Conservation (phyloP, 2,329 filamentous ascomycete genomes). For the Zymoseptoria brevis region DNA sequence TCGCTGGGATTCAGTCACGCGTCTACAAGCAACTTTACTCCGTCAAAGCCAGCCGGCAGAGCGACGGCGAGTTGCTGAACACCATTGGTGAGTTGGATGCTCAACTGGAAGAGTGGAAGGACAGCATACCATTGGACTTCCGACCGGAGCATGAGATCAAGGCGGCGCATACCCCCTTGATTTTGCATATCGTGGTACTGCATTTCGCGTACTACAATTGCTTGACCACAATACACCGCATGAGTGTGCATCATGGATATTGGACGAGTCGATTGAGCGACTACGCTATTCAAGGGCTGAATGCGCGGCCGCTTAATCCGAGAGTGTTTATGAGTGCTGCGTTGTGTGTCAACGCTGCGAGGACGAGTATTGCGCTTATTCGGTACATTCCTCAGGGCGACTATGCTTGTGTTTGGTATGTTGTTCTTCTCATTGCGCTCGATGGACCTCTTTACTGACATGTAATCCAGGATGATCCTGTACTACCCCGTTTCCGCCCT, state of each 20-base stretch:
- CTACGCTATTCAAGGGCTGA: conserved; percentile 89
- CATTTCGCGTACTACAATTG: conserved; percentile 99
- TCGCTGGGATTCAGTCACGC: conserved; percentile 83
- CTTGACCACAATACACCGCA: conserved; percentile 92
- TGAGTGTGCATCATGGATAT: conserved; percentile 96
- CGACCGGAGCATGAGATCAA: conserved; percentile 96
- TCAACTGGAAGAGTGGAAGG: conserved; percentile 86
- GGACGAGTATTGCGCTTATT: conserved; percentile 85
- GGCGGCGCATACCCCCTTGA: conserved; percentile 83
- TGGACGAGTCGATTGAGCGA: conserved; percentile 95
- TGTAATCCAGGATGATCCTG: conserved; percentile 62
- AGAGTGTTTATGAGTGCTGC: conserved; percentile 90
- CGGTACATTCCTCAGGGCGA: conserved; percentile 96
- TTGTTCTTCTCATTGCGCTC: not conserved
- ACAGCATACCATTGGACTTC: conserved; percentile 88
- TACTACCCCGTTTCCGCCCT: conserved; percentile 96
- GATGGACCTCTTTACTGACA: not conserved
- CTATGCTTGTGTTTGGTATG: conserved; percentile 88
- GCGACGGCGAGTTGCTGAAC: conserved; percentile 85
- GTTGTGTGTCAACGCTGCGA: conserved; percentile 83
- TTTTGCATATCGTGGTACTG: conserved; percentile 85
- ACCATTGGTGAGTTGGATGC: conserved; percentile 90
- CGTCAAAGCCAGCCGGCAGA: conserved; percentile 82
- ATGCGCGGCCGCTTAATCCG: conserved; percentile 83
- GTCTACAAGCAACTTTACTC: conserved; percentile 93